Evolutionary conservation across 345 rosid species (phyloP), one percentile per base, ranked within the genome.

Genomic region (Populus tremula): DNA sequence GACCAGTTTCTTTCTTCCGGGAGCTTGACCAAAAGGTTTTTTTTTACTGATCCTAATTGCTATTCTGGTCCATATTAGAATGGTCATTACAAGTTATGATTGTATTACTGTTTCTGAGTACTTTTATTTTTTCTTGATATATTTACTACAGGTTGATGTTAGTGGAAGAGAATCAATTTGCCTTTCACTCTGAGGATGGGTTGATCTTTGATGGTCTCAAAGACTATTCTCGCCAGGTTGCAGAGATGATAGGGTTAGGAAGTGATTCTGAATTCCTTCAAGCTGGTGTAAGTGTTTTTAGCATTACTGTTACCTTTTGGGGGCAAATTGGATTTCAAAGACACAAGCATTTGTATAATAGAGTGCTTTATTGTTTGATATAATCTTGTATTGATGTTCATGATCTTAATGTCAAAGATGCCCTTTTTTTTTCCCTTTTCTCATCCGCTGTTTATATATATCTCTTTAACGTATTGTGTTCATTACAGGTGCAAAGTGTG

Each of bases 1-100:
- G 99, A 96, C 64, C 99, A 94, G 77, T 96, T 96, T 87, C 99
- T 96, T 87, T 91, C 97, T 0, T 96, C 98, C 56, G 98, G 99
- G 84, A 92, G 94, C 81, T 82, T 96, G 89, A 96, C 99, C 41
- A 96, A 95, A 62, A 92, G 98, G 99, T 95, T 72, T 17, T 49
- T 72, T 20, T 70, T 56, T 4, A 47, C 47, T 63, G 65, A 73
- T 54, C 74, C 56, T 65, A 43, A 20, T 41, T 23, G 62, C 36
- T 16, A 14, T 75, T 35, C 36, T 56, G 62, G 18, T 61, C 64
- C 5, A 18, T 63, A 10, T 16, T 35, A 47, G 27, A 9, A 14
- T 70, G 41, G 38, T 63, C 70, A 31, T 70, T 77, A 49, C 53
- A 43, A 61, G 47, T 63, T 62, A 21, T 27, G 18, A 53, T 65